These are phyloP conservation scores for Parathielavia hyrcaniae DNA, from an alignment of 495 filamentous ascomycete genomes.

Conservation along the genomic window DNA sequence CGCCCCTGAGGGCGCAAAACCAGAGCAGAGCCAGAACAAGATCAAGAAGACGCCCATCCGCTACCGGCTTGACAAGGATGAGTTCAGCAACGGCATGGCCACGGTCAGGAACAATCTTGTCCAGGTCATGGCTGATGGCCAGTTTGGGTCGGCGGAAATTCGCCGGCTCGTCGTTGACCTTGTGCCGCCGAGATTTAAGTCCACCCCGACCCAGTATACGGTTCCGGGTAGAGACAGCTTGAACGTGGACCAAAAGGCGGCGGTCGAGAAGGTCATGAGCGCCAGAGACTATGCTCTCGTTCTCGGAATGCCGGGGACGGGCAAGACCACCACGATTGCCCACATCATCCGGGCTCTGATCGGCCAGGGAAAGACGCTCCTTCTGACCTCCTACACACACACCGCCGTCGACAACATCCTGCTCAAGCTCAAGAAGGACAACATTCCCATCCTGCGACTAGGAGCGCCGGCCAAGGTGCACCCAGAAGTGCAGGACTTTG, in stretches of 20 bases:
- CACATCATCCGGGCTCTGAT: constrained; percentile 93
- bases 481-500: constrained; percentile 77
- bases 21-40: constrained; percentile 44
- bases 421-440: constrained; percentile 75
- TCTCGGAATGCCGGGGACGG: constrained; percentile 95
- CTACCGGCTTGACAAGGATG: constrained; percentile 92
- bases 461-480: constrained; percentile 79
- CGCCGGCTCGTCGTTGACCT: constrained; percentile 72
- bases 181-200: constrained; percentile 65
- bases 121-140: constrained; percentile 76
- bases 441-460: constrained; percentile 74
- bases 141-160: constrained; percentile 63
- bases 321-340: constrained; percentile 95
- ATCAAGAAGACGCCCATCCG: constrained; percentile 50
- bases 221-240: constrained; percentile 54
- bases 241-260: constrained; percentile 79
- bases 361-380: constrained; percentile 80
- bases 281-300: constrained; percentile 91
- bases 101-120: constrained; percentile 88
- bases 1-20: constrained; percentile 45
- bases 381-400: constrained; percentile 93
- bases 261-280: constrained; percentile 90
- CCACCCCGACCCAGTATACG: constrained; percentile 51
- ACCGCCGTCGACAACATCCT: constrained; percentile 97
- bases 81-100: constrained; percentile 97